These are phyloP conservation scores for Microsporum ferrugineum DNA, from an alignment of 2,329 filamentous ascomycete genomes.

Conservation along the genomic window DNA sequence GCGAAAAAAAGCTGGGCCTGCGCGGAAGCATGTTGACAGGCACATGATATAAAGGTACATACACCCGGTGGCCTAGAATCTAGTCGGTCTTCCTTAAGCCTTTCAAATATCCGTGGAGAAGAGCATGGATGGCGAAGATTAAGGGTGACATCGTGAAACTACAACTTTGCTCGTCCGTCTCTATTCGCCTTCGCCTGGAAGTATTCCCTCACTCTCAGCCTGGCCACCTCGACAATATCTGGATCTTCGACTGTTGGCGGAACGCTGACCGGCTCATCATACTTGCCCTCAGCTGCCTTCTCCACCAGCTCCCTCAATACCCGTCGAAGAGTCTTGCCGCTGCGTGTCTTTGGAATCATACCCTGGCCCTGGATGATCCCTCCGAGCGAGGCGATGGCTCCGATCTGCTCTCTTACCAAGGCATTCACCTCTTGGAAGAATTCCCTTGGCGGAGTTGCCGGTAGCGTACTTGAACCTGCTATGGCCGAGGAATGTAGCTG, in stretches of 20 bases:
- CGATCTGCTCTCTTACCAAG: slow-evolving; percentile 68
- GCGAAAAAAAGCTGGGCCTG: too few relatives aligned
- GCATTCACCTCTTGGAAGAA: slow-evolving; percentile 37
- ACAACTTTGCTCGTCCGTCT: slow-evolving; percentile 37
- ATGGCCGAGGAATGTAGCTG: slow-evolving; percentile 39
- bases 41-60: background rate
- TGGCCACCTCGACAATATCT: slow-evolving; percentile 61
- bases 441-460: slow-evolving; percentile 29
- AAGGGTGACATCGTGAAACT: slow-evolving; percentile 2
- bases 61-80: background rate
- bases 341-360: slow-evolving; percentile 84
- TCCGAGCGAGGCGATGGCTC: slow-evolving; percentile 72
- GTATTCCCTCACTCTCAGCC: slow-evolving; percentile 60
- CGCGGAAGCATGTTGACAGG: background rate
- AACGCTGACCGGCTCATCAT: slow-evolving; percentile 58
- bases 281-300: slow-evolving; percentile 63
- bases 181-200: slow-evolving; percentile 42
- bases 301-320: slow-evolving; percentile 76
- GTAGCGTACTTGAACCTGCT: slow-evolving; percentile 13
- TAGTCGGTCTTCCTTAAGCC: background rate
- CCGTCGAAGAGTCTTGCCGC: slow-evolving; percentile 78
- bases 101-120: background rate
- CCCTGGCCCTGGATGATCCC: slow-evolving; percentile 74
- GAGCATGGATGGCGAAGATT: background rate
- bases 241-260: slow-evolving; percentile 80